Conservation (phyloP, 768 basidiomycete species). For the Tulasnella sp. region DNA sequence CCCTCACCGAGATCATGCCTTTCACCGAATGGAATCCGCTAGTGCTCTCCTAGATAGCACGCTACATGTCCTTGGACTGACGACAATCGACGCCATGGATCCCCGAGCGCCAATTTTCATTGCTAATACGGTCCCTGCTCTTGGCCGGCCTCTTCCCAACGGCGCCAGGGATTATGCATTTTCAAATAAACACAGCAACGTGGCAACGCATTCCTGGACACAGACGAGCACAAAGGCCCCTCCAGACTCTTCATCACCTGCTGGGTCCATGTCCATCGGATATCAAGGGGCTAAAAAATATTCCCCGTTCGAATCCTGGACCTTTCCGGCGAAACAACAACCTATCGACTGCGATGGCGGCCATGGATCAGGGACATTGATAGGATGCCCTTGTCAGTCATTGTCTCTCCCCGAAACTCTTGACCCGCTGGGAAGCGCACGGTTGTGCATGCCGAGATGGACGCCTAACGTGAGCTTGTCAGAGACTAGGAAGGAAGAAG, state of each 20-base stretch:
- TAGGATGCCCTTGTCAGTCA: conserved; percentile 5
- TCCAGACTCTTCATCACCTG: too few species aligned
- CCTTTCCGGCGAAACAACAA: too few species aligned
- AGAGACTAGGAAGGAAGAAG: conserved; percentile 16
- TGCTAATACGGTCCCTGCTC: neutral
- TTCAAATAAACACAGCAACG: too few species aligned
- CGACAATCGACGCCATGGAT: conserved; percentile 14
- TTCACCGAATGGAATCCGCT: neutral
- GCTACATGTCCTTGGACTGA: conserved; percentile 4
- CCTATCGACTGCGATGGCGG: neutral
- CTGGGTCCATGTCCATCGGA: too few species aligned
- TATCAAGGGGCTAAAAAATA: too few species aligned
- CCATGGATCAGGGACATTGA: too few species aligned
- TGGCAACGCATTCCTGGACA: too few species aligned
- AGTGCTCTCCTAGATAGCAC: conserved; percentile 6
- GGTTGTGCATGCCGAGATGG: conserved; percentile 17
- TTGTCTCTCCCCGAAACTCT: neutral
- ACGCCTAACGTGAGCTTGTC: conserved; percentile 4
- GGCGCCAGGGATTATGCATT: neutral
- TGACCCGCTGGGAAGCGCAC: neutral
- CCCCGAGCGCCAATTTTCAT: conserved; percentile 8
- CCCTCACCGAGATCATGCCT: conserved; percentile 3
- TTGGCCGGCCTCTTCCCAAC: neutral
- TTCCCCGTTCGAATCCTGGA: too few species aligned
- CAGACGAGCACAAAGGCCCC: too few species aligned